Base-by-base conservation (phyloP, 169 alveolate genomes). In the Cryptosporidium sp. region DNA sequence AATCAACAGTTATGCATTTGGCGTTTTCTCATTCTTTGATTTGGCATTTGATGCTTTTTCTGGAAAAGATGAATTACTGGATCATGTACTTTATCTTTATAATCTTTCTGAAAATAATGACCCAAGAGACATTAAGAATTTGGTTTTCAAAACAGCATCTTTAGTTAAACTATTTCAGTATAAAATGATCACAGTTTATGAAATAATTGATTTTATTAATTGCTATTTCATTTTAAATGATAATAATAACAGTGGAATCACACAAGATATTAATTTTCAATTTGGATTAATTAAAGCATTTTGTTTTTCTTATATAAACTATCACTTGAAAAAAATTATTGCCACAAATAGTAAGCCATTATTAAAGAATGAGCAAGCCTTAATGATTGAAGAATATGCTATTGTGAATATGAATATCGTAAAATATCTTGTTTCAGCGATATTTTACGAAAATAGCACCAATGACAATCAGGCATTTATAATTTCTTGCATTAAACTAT, bases 21-120 rank as follows among this genome's bases (percentile, higher is more conserved):
- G 89, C 14, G 26, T 80, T 45, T 80, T 65, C 52, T 62, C 89
- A 1, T 62, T 80, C 44, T 39, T 80, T 60, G 89, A 80, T 62
- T 60, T 65, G 12, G 60, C 51, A 29, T 65, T 65, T 45, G 75
- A 80, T 29, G 62, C 26, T 45, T 65, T 80, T 31, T 65, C 89
- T 26, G 45, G n/a, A 21, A 80, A 62, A 18, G 60, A 60, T 29
- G 69, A 80, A 23, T n/a, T 62, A 2, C 31, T 80, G 48, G 33
- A 80, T 21, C 60, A 62, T 61, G 3, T 80, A 10, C 26, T 80
- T 18, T 62, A 80, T 80, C 37, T 61, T 14, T 62, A 62, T 12
- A 75, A n/a, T 39, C 33, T 80, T 14, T 21, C 65, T 12, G n/a
- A 2, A 39, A 73, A 33, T 37, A 37, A 60, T n/a, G 70, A 52